Conservation (phyloP, 2,329 filamentous ascomycete genomes). For the Aspergillus brunneoviolaceus region DNA sequence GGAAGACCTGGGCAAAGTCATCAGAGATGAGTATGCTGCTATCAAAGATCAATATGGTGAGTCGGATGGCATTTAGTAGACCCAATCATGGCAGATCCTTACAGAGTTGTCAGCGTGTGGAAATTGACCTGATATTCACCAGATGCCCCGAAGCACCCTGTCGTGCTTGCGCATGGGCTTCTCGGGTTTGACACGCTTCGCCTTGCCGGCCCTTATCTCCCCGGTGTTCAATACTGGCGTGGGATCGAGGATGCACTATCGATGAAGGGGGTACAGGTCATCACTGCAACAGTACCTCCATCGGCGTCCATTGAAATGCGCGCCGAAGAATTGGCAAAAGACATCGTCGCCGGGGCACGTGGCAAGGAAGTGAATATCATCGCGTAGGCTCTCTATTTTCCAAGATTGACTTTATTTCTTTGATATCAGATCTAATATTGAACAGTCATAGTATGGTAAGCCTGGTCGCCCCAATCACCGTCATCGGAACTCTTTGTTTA, state of each 20-base stretch:
- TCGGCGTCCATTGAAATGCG: conserved; percentile 60
- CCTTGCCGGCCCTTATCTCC: conserved; percentile 53
- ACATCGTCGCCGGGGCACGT: conserved; percentile 53
- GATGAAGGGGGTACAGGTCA: conserved; percentile 59
- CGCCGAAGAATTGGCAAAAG: conserved; percentile 53
- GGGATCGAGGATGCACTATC: conserved; percentile 60
- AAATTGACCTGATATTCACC: neutral
- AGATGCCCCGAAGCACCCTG: conserved; percentile 54
- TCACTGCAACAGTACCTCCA: conserved; percentile 59
- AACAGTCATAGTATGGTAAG: conserved; percentile 51
- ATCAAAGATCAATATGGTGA: conserved; percentile 59
- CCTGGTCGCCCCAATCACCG: neutral
- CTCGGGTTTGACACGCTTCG: conserved; percentile 65
- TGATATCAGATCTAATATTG: conserved; percentile 1
- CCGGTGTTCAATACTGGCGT: conserved; percentile 64
- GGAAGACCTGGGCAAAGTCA: conserved; percentile 52
- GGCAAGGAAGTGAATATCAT: conserved; percentile 65
- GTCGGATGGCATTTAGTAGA: neutral
- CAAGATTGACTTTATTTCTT: neutral
- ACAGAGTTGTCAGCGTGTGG: neutral
- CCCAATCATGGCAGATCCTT: neutral
- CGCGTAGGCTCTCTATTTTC: conserved; percentile 48
- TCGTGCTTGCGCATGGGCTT: conserved; percentile 65
- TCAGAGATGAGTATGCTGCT: conserved; percentile 62
- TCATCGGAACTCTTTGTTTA: neutral